Evolutionary conservation across 2,329 filamentous ascomycete species (phyloP), one percentile per base, ranked within the genome.

Genomic region (Neonectria punicea): DNA sequence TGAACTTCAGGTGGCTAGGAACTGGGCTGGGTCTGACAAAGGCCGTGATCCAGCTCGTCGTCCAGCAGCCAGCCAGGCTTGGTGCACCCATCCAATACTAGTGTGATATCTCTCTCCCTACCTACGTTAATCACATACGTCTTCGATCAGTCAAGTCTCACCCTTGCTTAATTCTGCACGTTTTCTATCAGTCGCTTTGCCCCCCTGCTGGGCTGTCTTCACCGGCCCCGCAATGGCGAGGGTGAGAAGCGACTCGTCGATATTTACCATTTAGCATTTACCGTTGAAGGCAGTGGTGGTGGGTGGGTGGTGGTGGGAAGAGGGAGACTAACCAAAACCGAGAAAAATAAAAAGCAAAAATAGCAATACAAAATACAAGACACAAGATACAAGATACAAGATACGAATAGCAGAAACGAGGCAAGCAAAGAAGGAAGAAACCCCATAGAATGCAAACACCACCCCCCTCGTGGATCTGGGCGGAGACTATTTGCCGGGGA

Each of bases 181-280:
- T 53, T 11, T 25, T 25, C 49, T 30, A 60, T 60, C 36, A 53
- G 50, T 53, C 49, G 41, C 53, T 60, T 60, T 25, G 25, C 25
- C 25, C 25, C 36, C 34, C 28, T 28, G 25, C 20, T 10, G 47
- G 36, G n/a, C 16, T 53, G 49, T 60, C 49, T 60, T 53, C 39
- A 60, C 57, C 57, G 49, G 49, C 53, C 32, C 36, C 56, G 46
- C 25, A 30, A 53, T 44, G 25, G 57, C 47, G 57, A 25, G 41
- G 34, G 49, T 41, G 30, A 60, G 57, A 60, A 60, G 47, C 39
- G 57, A 60, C 57, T 47, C 14, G 57, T 60, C 57, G 49, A 60
- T 60, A 53, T 53, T 60, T 39, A 39, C 49, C 44, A 39, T 32
- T 28, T 39, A 39, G 41, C 44, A 39, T 32, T 28, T n/a, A n/a